Percentiles rank a stretch among this genome's conserved stretches.
Evolutionary conservation across 2,329 filamentous ascomycete species (phyloP).

Genomic region (Pseudocercospora pini-densiflorae): DNA sequence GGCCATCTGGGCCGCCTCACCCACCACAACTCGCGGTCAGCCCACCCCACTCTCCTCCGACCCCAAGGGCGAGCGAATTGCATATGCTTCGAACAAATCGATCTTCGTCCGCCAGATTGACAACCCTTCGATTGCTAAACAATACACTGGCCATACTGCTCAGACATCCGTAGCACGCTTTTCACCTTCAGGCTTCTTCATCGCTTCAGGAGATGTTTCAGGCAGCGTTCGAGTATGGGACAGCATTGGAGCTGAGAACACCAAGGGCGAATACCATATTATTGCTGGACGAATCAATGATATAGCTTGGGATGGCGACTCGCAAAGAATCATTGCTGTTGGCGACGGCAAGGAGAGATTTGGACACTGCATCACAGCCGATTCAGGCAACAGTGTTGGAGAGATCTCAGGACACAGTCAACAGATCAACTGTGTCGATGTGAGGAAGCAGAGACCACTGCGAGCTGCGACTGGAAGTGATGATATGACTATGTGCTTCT

Average conservation of each 20-base stretch:
- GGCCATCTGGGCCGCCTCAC: constrained; percentile 81
- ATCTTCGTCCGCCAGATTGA: constrained; percentile 96
- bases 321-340: constrained; percentile 93
- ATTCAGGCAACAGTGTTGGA: constrained; percentile 94
- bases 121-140: constrained; percentile 78
- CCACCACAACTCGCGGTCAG: constrained; percentile 81
- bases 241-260: constrained; percentile 79
- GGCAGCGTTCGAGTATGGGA: constrained; percentile 94
- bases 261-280: constrained; percentile 92
- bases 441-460: constrained; percentile 87
- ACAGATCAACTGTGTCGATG: constrained; percentile 86
- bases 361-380: constrained; percentile 91
- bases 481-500: constrained; percentile 87
- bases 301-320: constrained; percentile 96
- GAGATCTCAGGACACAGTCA: constrained; percentile 92
- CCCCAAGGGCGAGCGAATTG: constrained; percentile 85
- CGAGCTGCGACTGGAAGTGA: constrained; percentile 90
- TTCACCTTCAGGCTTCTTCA: constrained; percentile 90
- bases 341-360: constrained; percentile 93
- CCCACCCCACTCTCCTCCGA: constrained; percentile 89
- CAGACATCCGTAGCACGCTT: constrained; percentile 92
- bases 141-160: constrained; percentile 90
- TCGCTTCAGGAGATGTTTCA: constrained; percentile 86
- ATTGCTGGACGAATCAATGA: constrained; percentile 95
- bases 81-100: constrained; percentile 95